Evolutionary conservation across 2,329 filamentous ascomycete species (phyloP).

Genomic region (Fusarium chuoi): DNA sequence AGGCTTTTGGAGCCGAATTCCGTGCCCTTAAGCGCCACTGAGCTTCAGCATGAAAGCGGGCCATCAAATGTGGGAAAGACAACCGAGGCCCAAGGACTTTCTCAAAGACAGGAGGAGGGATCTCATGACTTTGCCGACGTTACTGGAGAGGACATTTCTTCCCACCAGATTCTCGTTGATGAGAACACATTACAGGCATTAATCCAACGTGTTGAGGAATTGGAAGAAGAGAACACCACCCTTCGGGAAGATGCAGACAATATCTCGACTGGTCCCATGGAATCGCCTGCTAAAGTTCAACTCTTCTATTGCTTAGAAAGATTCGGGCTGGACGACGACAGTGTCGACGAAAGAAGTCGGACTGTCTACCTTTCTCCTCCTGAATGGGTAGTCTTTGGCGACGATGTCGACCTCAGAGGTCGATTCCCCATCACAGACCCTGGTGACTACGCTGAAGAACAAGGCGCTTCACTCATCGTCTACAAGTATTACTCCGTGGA

Average conservation of each 20-base stretch:
- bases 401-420: not conserved
- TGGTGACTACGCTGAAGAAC: not conserved
- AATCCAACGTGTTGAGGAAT: not conserved
- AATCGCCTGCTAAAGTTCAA: not conserved
- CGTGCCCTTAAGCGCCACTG: too few relatives aligned
- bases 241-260: not conserved
- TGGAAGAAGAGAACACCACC: not conserved
- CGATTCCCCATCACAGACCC: not conserved
- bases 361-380: constrained; percentile 3
- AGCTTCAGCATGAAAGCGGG: not conserved
- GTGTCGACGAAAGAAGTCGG: not conserved
- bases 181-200: not conserved
- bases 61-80: too few relatives aligned
- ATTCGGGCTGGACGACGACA: rapidly evolving
- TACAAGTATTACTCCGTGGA: not conserved
- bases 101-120: not conserved
- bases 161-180: not conserved
- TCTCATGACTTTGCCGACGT: rapidly evolving
- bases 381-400: not conserved
- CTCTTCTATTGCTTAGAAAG: not conserved
- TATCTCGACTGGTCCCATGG: not conserved
- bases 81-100: not conserved
- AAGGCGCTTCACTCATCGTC: not conserved
- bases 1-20: not conserved
- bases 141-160: not conserved